Conservation (phyloP, 192 early-diverging fungal genomes). For the Backusella circina region DNA sequence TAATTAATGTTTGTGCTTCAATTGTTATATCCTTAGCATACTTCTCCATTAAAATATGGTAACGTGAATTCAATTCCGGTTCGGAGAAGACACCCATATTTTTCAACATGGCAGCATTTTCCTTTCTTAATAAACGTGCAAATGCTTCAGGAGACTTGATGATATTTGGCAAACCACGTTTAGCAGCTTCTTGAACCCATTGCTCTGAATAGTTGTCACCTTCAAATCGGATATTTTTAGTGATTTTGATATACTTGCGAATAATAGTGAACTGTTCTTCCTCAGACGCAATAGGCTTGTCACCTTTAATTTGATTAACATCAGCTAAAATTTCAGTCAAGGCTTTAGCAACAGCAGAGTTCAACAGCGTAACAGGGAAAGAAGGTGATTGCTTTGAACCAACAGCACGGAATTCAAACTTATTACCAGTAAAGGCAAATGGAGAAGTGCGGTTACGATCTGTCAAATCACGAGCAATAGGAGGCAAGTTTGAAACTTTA, state of each 20-base stretch:
- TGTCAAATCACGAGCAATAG: slow-evolving; percentile 92
- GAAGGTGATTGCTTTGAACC: slow-evolving; percentile 97
- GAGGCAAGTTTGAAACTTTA: slow-evolving; percentile 91
- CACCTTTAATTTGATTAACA: slow-evolving; percentile 76
- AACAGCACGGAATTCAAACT: slow-evolving; percentile 99
- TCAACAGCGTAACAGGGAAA: slow-evolving; percentile 90
- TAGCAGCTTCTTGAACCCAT: slow-evolving; percentile 89
- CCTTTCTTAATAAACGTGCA: slow-evolving; percentile 68
- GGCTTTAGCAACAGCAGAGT: slow-evolving; percentile 89
- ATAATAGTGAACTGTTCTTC: slow-evolving; percentile 91
- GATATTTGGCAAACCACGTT: slow-evolving; percentile 96
- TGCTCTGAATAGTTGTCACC: slow-evolving; percentile 95
- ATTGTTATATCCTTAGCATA: slow-evolving; percentile 95
- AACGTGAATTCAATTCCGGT: slow-evolving; percentile 85
- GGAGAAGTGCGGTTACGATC: slow-evolving; percentile 99
- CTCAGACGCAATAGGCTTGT: slow-evolving; percentile 68
- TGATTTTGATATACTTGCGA: slow-evolving; percentile 73
- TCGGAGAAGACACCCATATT: slow-evolving; percentile 80
- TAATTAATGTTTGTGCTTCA: slow-evolving; percentile 85
- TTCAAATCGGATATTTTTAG: slow-evolving; percentile 90
- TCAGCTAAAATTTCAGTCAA: slow-evolving; percentile 69
- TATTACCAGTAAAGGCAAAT: slow-evolving; percentile 99
- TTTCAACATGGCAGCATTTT: slow-evolving; percentile 76
- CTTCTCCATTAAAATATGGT: slow-evolving; percentile 95
- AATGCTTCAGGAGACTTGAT: slow-evolving; percentile 85